Evolutionary conservation across 345 rosid species (phyloP), one percentile per base, ranked within the genome.

Genomic region (Salix udensis): DNA sequence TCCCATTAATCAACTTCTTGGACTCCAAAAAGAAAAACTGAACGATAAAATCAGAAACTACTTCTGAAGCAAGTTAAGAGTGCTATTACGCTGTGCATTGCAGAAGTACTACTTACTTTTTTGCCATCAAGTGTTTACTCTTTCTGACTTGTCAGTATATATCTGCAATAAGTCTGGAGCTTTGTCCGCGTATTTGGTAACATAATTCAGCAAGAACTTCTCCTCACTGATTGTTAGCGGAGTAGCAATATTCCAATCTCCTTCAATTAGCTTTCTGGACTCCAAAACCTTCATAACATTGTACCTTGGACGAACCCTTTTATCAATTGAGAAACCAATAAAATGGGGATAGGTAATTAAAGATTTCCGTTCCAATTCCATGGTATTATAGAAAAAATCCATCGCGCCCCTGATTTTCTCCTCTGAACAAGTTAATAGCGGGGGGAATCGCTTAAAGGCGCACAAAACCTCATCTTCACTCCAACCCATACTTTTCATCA

Each of bases 401-500:
- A 80, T 21, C 1, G 23, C 46, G 15, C 61, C 67, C 70, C 61
- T 72, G 1, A 80, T 5, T 68, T 78, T 83, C 44, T 40, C 71
- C 72, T 77, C 81, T 5, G 83, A 77, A 40, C 9, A 5, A 40
- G 44, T 40, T 11, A 40, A 10, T 40, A 40, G 44, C 30, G 21
- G 34, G 1, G 84, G 82, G 11, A 26, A 2, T 31, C 69, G 34
- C 65, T 44, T 65, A 60, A 84, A 84, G 34, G 65, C 64, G 5
- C 28, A 50, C 5, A 74, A 34, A 44, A 78, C 74, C 10, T 84
- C 80, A 37, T 80, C 77, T 44, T 84, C 65, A 26, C 66, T 77
- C 77, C 79, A 84, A 0, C 86, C 86, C 52, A 77, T n/a, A 66
- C 84, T 80, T 79, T 80, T 66, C 36, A 80, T 24, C 12, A 80